Evolutionary conservation across 2,329 filamentous ascomycete species (phyloP), one percentile per base, ranked within the genome.

Genomic region (Trichoderma harzianum): DNA sequence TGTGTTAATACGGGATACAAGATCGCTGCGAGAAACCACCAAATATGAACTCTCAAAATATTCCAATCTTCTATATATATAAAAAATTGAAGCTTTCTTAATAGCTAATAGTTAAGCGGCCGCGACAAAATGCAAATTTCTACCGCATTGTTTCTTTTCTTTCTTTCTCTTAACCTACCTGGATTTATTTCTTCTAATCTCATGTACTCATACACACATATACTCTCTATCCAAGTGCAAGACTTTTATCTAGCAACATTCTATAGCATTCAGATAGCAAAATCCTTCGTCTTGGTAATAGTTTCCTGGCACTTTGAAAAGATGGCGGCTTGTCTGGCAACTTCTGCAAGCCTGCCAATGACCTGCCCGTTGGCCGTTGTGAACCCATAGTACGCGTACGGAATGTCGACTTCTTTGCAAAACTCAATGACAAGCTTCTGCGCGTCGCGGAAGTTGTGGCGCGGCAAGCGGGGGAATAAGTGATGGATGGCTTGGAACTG

Each of bases 401-500:
- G 72, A 18, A 73, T 73, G 26, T 51, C 72, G 14, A 73, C 72
- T 3, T 73, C 69, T 21, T 69, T 64, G 55, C 72, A 73, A 53
- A 73, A 73, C 26, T 73, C 72, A 16, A 65, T 66, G 34, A 73
- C 70, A 10, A 57, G 47, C n/a, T 24, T 30, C 80, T 92, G 90
- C 3, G 86, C 85, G 74, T 83, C 81, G 67, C 91, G 84, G 11
- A 93, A 81, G 78, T 93, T 93, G 79, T 93, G 91, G 28, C 91
- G 82, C 1, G 91, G 91, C 68, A 92, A 84, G 5, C 91, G 85
- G 3, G 91, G 91, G 76, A 90, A 93, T 12, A 93, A 80, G 75
- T 93, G 91, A 79, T 93, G 91, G 2, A 92, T 86, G 7, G 88
- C 90, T 80, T 93, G 91, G 81, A 93, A 93, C 80, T 93, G 91